These are phyloP conservation scores for Eimeria sp. DNA, from an alignment of 169 alveolate genomes.

Conservation along the genomic window DNA sequence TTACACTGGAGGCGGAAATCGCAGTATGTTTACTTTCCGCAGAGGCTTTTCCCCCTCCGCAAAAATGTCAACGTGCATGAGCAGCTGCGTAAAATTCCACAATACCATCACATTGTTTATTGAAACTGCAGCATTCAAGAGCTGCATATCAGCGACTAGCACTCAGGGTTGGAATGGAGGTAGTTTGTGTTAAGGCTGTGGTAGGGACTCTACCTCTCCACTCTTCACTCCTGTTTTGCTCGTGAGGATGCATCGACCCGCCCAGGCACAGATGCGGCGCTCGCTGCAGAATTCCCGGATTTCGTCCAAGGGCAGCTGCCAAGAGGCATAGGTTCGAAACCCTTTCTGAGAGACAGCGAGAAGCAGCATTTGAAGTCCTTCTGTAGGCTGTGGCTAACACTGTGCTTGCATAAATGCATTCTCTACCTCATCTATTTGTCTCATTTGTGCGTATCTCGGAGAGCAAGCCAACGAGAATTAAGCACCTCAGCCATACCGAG, in stretches of 20 bases:
- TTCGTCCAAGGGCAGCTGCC: constrained; percentile 77
- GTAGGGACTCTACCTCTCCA: constrained; percentile 48
- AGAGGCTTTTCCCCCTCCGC: constrained; percentile 43
- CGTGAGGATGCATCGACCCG: constrained; percentile 29
- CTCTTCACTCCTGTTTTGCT: constrained; percentile 29
- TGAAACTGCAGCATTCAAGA: background rate
- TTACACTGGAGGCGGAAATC: constrained; percentile 47
- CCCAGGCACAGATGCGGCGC: constrained; percentile 74
- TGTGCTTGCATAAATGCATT: background rate
- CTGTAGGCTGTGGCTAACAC: background rate
- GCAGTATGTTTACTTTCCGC: constrained; percentile 13
- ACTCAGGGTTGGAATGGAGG: background rate
- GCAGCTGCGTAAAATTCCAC: constrained; percentile 26
- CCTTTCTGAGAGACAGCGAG: background rate
- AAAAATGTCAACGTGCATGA: constrained; percentile 29
- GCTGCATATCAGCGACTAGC: background rate
- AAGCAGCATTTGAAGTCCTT: background rate
- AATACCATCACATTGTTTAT: background rate
- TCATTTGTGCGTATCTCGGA: background rate
- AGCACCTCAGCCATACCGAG: background rate
- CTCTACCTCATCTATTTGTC: background rate
- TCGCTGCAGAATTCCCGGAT: constrained; percentile 63
- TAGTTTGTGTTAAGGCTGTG: background rate
- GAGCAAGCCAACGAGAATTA: background rate
- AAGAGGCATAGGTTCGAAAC: constrained; percentile 43